Base-by-base conservation (phyloP, 306 rosid species). In the Cicer bijugum region DNA sequence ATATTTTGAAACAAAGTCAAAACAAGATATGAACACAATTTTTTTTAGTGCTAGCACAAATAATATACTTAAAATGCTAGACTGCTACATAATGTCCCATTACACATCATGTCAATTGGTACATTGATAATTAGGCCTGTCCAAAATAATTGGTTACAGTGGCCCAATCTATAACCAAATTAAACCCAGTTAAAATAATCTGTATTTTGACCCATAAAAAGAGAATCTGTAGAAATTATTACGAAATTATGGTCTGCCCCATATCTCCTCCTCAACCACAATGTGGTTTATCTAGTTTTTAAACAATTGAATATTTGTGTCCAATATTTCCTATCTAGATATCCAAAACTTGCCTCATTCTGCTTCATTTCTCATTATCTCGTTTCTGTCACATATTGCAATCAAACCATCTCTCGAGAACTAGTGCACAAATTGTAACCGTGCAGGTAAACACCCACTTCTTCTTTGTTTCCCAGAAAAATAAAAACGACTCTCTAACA, bases 1-100 rank as follows among this genome's bases (percentile, higher is more conserved):
- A 75, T 62, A 46, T 72, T 64, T 51, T 63, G 38, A 19, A 28
- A 45, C 48, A 67, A 67, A 76, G 20, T 58, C 6, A 62, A 42
- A 9, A 19, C 15, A 69, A 9, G 15, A 48, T 11, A 45, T 12
- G 46, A 61, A 38, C 64, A 43, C 14, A 67, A 19, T 4, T 20
- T 20, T 1, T 55, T 67, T 5, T 43, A 64, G 56, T 20, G 17
- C 51, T 37, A 7, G 9, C 46, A 33, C 8, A 58, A 5, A 6
- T 16, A 10, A 0, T 28, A 60, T 37, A 40, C 42, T 62, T 7
- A 74, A 52, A 46, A 37, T 48, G 15, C 46, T n/a, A 74, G 10
- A 35, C n/a, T 47, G 40, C 20, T 61, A 61, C 28, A 72, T 44
- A 58, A 23, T 44, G 28, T 43, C 77, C 19, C 16, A 43, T 58